Percentiles rank a stretch among this genome's conserved stretches.
phyloP scores from a whole-genome alignment of 2,329 filamentous ascomycete species.

The Pseudogymnoascus sp. region DNA sequence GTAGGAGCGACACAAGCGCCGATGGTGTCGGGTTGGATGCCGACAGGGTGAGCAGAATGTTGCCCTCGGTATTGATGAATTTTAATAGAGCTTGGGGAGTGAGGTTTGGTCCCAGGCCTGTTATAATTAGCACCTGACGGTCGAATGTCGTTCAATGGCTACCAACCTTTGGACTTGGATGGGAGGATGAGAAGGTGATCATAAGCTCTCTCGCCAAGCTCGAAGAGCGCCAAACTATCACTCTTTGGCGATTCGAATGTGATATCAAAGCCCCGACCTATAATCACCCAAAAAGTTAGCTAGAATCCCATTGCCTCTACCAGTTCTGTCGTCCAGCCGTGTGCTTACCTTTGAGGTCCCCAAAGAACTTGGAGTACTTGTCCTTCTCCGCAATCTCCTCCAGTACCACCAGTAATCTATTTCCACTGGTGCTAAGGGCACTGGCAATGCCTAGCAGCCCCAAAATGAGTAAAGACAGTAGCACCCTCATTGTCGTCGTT shows the following conservation, averaged over 20 bases:
- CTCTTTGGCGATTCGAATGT: conserved; percentile 78
- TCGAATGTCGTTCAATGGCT: conserved; percentile 1
- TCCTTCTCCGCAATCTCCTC: conserved; percentile 76
- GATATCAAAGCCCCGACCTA: conserved; percentile 76
- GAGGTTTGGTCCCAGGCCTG: conserved; percentile 79
- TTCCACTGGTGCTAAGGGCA: conserved; percentile 71
- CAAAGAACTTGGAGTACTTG: conserved; percentile 74
- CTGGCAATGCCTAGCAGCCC: conserved; percentile 58
- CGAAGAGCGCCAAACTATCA: conserved; percentile 68
- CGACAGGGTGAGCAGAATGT: conserved; percentile 80
- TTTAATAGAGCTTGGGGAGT: conserved; percentile 80
- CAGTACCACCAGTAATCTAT: conserved; percentile 74
- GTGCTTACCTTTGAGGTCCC: conserved; percentile 58
- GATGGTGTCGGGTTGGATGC: conserved; percentile 61
- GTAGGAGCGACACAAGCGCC: conserved; percentile 67
- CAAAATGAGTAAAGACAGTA: conserved; percentile 62
- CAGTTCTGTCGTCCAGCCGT: neutral
- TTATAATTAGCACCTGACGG: conserved; percentile 6
- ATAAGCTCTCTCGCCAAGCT: conserved; percentile 77
- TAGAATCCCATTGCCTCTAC: neutral
- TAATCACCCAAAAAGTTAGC: conserved; percentile 9
- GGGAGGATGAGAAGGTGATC: conserved; percentile 89
- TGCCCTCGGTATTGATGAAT: conserved; percentile 86
- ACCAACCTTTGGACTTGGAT: conserved; percentile 77
- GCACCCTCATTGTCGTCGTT: conserved; percentile 59